Conservation (phyloP, 805 yeast genomes). For the Metschnikowia sp. region DNA sequence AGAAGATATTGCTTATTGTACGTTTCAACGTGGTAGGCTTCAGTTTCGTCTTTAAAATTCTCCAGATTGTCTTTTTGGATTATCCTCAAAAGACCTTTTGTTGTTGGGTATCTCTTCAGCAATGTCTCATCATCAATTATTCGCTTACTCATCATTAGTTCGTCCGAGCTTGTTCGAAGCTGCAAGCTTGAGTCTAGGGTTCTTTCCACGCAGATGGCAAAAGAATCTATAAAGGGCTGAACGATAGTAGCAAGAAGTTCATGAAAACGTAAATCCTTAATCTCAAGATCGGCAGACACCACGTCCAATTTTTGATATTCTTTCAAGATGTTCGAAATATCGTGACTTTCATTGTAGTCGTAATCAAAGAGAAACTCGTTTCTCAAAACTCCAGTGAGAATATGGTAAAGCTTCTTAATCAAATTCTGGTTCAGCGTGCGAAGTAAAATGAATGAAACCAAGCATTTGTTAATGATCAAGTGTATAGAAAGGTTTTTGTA, state of each 20-base stretch:
- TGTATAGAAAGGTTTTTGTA: constrained; percentile 58
- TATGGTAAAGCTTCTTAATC: constrained; percentile 28
- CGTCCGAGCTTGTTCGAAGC: constrained; percentile 8
- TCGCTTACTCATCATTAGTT: constrained; percentile 20
- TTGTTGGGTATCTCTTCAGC: constrained; percentile 19
- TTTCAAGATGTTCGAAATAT: constrained; percentile 26
- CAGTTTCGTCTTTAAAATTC: constrained; percentile 14
- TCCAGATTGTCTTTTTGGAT: constrained; percentile 17
- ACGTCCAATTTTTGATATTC: constrained; percentile 15
- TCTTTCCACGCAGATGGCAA: constrained; percentile 26
- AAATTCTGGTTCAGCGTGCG: constrained; percentile 13
- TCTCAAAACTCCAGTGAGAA: constrained; percentile 37
- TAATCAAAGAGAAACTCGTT: constrained; percentile 43
- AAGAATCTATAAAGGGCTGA: constrained; percentile 34
- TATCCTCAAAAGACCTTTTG: constrained; percentile 15
- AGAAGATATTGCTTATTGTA: constrained; percentile 42
- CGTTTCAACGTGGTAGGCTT: constrained; percentile 27
- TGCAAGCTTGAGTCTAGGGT: constrained; percentile 13
- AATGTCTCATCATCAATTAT: constrained; percentile 23
- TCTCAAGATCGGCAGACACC: constrained; percentile 16
- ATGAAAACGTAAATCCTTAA: constrained; percentile 24
- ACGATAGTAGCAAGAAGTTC: constrained; percentile 27
- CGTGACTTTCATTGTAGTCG: constrained; percentile 30
- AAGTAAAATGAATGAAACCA: constrained; percentile 47
- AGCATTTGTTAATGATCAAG: constrained; percentile 49